Base-by-base conservation (phyloP, 2,329 filamentous ascomycete species). In the Cordyceps militaris region DNA sequence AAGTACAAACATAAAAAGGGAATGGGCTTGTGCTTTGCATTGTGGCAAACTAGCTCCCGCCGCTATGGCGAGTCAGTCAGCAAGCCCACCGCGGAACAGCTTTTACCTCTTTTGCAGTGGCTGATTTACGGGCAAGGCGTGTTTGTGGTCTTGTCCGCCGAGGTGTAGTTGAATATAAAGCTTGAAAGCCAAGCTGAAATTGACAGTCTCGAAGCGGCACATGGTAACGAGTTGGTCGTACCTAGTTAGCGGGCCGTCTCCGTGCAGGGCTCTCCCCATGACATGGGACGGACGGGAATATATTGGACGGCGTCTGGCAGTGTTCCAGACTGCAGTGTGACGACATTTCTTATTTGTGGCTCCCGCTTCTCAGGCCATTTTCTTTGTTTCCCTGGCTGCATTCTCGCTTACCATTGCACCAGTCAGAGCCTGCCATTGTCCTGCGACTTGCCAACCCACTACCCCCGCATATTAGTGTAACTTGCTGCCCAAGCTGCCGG, bases 401-500 rank as follows among this genome's bases (percentile, higher is more conserved):
- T 52, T 30, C 8, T 42, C 16, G 24, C 23, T 52, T 21, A 38
- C 2, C 11, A 14, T 13, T 30, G 21, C 16, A 21, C 49, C 34
- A 42, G 34, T 51, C 23, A 52, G 19, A 16, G 28, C 34, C 6
- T 52, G 49, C 23, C 16, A 14, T 43, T 16, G 24, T 43, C 42
- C 7, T 34, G 28, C 24, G 40, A 54, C 40, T 36, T 14, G 50
- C 36, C 38, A 46, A 26, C 38, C 38, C 51, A 54, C 38, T n/a
- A 28, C n/a, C 38, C 40, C 51, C 40, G 28, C 40, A 54, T 46
- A 11, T 30, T 46, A 26, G 42, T 26, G 36, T 11, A 1, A 42
- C 14, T 54, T 54, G 51, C 28, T 46, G 51, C 51, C 51, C 51
- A 54, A 54, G 51, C 51, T 54, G 51, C 30, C 51, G 51, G 51